Conservation (phyloP, 2,329 filamentous ascomycete species). For the Moelleriella libera region DNA sequence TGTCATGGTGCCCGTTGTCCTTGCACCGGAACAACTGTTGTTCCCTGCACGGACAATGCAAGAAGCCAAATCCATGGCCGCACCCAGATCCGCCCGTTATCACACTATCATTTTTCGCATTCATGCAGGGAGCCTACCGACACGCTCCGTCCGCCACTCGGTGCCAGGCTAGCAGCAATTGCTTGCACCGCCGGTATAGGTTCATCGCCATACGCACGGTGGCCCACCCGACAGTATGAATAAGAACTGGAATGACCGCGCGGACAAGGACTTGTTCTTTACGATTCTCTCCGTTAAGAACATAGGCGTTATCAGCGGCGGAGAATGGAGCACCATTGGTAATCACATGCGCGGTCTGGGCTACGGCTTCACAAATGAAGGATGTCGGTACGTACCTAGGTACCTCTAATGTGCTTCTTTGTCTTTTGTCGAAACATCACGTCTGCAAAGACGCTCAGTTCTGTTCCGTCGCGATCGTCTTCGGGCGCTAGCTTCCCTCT, state of each 20-base stretch:
- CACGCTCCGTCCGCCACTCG: conserved; percentile 14
- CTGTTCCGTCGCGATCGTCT: no score
- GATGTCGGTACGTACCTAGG: conserved; percentile 38
- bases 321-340: conserved; percentile 48
- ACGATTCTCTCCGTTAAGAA: conserved; percentile 48
- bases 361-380: conserved; percentile 51
- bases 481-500: no score
- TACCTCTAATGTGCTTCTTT: background rate
- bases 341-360: conserved; percentile 44
- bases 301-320: conserved; percentile 47
- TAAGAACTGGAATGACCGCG: conserved; percentile 48
- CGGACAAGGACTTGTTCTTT: conserved; percentile 50
- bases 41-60: conserved; percentile 1
- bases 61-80: conserved; percentile 3
- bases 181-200: background rate
- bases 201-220: conserved; percentile 6
- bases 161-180: conserved; percentile 1
- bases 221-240: conserved; percentile 21
- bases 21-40: conserved; percentile 5
- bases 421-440: no score
- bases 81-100: conserved; percentile 13
- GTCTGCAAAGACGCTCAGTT: background rate
- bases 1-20: no score
- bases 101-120: conserved; percentile 27
- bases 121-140: conserved; percentile 19